Conservation (phyloP, 2,329 filamentous ascomycete genomes). For the Aspergillus pseudoviridinutans region DNA sequence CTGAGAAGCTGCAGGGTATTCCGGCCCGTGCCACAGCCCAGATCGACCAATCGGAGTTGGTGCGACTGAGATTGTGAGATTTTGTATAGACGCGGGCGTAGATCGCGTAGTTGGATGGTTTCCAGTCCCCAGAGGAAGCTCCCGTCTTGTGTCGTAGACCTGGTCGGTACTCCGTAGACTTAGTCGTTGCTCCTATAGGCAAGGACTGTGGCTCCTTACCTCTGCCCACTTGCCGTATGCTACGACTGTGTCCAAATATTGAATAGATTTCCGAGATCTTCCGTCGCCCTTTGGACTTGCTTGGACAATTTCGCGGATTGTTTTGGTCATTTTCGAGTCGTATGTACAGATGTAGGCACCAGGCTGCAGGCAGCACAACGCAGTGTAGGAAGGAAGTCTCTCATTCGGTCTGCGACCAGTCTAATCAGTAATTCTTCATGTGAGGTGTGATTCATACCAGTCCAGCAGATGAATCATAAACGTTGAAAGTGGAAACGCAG, state of each 20-base stretch:
- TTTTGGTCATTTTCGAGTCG: slow-evolving; percentile 10
- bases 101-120: slow-evolving; percentile 49
- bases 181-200: not conserved
- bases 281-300: not conserved
- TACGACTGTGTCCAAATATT: slow-evolving; percentile 33
- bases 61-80: slow-evolving; percentile 12
- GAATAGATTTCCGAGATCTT: slow-evolving; percentile 9
- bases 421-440: not conserved
- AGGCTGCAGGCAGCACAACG: not conserved
- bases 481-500: not conserved
- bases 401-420: not conserved
- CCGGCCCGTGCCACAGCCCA: slow-evolving; percentile 63
- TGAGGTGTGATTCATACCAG: not conserved
- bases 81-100: slow-evolving; percentile 46
- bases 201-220: slow-evolving; percentile 15
- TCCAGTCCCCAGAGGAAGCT: slow-evolving; percentile 66
- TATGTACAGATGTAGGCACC: not conserved
- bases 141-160: slow-evolving; percentile 60
- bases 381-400: not conserved
- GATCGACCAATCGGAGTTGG: slow-evolving; percentile 48
- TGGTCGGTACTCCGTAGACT: too few relatives aligned
- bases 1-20: slow-evolving; percentile 54
- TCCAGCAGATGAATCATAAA: not conserved
- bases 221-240: slow-evolving; percentile 38
- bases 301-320: slow-evolving; percentile 19